Evolutionary conservation across 352 stramenopile genomes (phyloP).

Genomic region (Pythium vanterpoolii): DNA sequence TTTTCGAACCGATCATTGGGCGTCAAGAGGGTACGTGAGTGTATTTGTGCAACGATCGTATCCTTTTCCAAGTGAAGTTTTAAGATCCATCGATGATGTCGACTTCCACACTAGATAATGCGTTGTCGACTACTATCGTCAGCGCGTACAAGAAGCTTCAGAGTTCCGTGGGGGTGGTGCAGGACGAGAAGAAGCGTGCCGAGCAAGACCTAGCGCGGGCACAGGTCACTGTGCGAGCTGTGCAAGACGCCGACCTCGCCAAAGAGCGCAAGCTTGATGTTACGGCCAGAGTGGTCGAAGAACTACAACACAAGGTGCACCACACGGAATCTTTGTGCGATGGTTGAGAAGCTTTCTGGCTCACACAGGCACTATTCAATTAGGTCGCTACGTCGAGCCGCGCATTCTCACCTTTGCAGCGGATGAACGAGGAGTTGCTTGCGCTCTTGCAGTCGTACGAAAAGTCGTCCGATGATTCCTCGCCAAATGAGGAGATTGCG

Average conservation of each 20-base stretch:
- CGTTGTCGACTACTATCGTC: not conserved
- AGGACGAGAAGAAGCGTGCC: not conserved
- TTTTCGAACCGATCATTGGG: no score
- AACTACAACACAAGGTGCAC: not conserved
- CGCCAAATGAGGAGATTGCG: slow-evolving; percentile 24
- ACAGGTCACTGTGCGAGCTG: not conserved
- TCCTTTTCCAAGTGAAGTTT: no score
- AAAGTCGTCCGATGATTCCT: slow-evolving; percentile 37
- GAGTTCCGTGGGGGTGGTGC: not conserved
- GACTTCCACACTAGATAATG: not conserved
- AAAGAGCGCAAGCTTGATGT: not conserved
- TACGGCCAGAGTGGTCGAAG: not conserved
- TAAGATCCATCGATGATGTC: not conserved
- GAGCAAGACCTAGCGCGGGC: not conserved
- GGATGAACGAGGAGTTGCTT: slow-evolving; percentile 57
- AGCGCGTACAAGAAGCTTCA: not conserved
- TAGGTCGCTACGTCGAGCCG: slow-evolving; percentile 13
- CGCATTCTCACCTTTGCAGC: slow-evolving; percentile 40
- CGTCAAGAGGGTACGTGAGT: no score
- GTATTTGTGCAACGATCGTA: no score
- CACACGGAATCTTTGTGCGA: no score
- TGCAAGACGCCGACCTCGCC: not conserved
- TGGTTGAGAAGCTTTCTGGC: no score
- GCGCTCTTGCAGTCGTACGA: slow-evolving; percentile 67
- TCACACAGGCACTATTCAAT: no score